These are phyloP conservation scores for Pleurozium schreberi DNA, from an alignment of 225 moss, liverwort and hornwort species.

Conservation along the genomic window DNA sequence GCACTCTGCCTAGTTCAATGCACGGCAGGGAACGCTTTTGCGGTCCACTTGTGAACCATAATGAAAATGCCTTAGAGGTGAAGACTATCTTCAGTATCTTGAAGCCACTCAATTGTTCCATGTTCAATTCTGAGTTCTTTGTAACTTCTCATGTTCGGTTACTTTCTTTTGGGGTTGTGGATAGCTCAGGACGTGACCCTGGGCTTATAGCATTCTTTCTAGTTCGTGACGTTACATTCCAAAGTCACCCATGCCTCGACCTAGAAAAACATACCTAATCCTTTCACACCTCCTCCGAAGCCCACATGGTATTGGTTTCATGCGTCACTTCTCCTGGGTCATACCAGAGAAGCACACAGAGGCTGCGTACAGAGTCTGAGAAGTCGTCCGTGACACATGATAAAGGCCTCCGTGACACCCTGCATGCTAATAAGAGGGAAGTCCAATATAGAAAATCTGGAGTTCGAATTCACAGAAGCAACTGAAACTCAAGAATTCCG, in stretches of 20 bases:
- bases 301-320: too few species aligned
- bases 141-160: background rate
- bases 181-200: background rate
- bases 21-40: slow-evolving; percentile 29
- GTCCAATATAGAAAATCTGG: background rate
- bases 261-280: too few species aligned
- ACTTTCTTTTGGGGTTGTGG: background rate
- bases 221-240: too few species aligned
- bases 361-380: too few species aligned
- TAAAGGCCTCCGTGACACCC: background rate
- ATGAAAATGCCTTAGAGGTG: slow-evolving; percentile 7
- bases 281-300: too few species aligned
- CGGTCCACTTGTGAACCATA: slow-evolving; percentile 3
- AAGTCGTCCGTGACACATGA: too few species aligned
- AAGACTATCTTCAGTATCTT: too few species aligned
- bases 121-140: background rate
- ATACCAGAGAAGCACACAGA: too few species aligned
- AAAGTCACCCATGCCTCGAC: too few species aligned
- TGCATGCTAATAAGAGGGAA: background rate
- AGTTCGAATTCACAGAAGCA: background rate
- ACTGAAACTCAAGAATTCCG: background rate
- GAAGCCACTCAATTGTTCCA: background rate
- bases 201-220: too few species aligned
- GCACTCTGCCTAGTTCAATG: slow-evolving; percentile 24
- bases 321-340: too few species aligned